Base-by-base conservation (phyloP, 176 grass and related monocot species). In the Neostapfia colusana region DNA sequence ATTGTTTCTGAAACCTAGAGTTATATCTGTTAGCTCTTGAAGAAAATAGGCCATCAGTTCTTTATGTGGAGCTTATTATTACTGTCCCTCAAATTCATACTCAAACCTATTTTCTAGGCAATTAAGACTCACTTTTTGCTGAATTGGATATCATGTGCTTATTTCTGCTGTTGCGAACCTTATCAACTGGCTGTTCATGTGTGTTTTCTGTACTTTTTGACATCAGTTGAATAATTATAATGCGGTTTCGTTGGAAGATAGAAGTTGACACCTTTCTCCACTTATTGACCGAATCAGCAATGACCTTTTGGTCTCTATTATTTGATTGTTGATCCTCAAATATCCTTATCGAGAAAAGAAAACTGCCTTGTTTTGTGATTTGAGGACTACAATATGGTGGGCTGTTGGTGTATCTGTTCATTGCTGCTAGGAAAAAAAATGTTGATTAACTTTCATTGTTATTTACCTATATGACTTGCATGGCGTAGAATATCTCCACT, bases 401-500 rank as follows among this genome's bases (percentile, higher is more conserved):
- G 4, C 38, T 44, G 2, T 25, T 59, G 53, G 36, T 74, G 36
- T 55, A 58, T 74, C 4, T 0, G 7, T 38, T 18, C 0, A 56
- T 73, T 73, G 37, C 21, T 74, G 36, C 51, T 16, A 18, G 58
- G 10, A n/a, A 31, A n/a, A 51, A 38, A 39, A 15, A 44, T 28
- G 13, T 3, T 24, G 7, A 39, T 28, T 58, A 43, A 59, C 8
- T 82, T 63, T 42, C 49, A 10, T 78, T 50, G 13, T 31, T 10
- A 35, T 14, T 58, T 57, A 50, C 26, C 25, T 46, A 23, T 79
- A 40, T 79, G 36, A 34, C n/a, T 73, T 74, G 38, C 54, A 53
- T 35, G 51, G 14, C 61, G 46, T 80, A 53, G 23, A 79, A 75
- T 61, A 75, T 61, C 16, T 54, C 67, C 21, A 62, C 62, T 79